Evolutionary conservation across 2,329 filamentous ascomycete genomes (phyloP).

Genomic region (Tolypocladium tropicale): DNA sequence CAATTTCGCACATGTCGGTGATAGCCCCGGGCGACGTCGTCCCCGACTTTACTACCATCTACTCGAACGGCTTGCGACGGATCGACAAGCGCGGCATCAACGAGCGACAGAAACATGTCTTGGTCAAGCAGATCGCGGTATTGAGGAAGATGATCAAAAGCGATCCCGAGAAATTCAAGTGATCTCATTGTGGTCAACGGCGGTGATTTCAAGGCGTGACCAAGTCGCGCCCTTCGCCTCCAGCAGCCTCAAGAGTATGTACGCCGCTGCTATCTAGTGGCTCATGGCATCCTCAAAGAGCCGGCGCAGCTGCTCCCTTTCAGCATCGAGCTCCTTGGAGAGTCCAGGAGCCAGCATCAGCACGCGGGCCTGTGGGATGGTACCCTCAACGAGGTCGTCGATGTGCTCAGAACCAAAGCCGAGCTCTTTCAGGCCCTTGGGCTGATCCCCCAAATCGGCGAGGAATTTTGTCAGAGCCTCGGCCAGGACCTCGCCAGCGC

Average conservation of each 20-base stretch:
- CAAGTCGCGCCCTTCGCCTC: not conserved
- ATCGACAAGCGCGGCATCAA: slow-evolving; percentile 50
- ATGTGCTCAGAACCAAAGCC: slow-evolving; percentile 71
- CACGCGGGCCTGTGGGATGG: slow-evolving; percentile 83
- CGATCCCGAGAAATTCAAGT: slow-evolving; percentile 42
- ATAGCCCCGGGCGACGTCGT: slow-evolving; percentile 48
- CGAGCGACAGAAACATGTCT: slow-evolving; percentile 51
- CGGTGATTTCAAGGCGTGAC: not conserved
- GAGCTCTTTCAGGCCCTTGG: slow-evolving; percentile 69
- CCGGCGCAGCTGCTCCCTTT: slow-evolving; percentile 59
- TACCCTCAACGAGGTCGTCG: slow-evolving; percentile 82
- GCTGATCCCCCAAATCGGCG: slow-evolving; percentile 78
- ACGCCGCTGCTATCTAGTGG: slow-evolving; percentile 14
- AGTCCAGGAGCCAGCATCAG: slow-evolving; percentile 84
- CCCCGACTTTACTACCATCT: slow-evolving; percentile 60
- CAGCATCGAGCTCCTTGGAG: slow-evolving; percentile 55
- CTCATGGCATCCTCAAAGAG: slow-evolving; percentile 55
- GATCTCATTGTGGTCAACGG: slow-evolving; percentile 5
- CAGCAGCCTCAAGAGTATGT: not conserved
- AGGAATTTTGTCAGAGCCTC: slow-evolving; percentile 79
- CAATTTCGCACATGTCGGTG: slow-evolving; percentile 54
- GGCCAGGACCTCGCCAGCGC: slow-evolving; percentile 76
- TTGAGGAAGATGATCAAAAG: slow-evolving; percentile 56
- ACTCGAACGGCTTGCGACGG: slow-evolving; percentile 50
- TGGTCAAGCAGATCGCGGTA: slow-evolving; percentile 59